These are phyloP conservation scores for Suhomyces sp. DNA, from an alignment of 805 yeast species.

Conservation along the genomic window DNA sequence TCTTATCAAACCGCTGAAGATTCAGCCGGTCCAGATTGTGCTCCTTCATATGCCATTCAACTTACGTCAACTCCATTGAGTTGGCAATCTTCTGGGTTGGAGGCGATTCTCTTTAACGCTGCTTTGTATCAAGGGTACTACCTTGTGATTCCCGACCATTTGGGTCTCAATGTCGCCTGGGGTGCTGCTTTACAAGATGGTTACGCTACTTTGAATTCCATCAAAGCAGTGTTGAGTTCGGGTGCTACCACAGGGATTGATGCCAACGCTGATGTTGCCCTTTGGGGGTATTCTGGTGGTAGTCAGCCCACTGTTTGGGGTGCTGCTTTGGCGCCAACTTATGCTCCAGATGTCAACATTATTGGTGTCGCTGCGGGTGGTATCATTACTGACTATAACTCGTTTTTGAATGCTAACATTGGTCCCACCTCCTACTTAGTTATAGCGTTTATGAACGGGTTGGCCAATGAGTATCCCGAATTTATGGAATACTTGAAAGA, in stretches of 20 bases:
- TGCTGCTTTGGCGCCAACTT: constrained; percentile 33
- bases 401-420: no score
- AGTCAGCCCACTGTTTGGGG: constrained; percentile 41
- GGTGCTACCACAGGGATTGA: constrained; percentile 18
- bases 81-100: constrained; percentile 16
- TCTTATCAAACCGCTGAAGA: constrained; percentile 33
- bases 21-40: constrained; percentile 25
- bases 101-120: constrained; percentile 13
- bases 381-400: constrained; percentile 23
- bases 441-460: constrained; percentile 30
- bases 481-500: constrained; percentile 7
- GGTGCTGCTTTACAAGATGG: constrained; percentile 34
- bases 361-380: constrained; percentile 41
- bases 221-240: constrained; percentile 26
- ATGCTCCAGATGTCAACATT: constrained; percentile 33
- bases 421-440: constrained; percentile 36
- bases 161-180: constrained; percentile 33
- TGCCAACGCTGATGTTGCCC: constrained; percentile 17
- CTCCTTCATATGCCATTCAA: constrained; percentile 27
- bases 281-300: constrained; percentile 44
- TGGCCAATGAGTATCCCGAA: constrained; percentile 32
- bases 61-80: constrained; percentile 12
- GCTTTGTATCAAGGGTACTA: constrained; percentile 29
- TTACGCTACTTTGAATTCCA: constrained; percentile 28
- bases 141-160: constrained; percentile 35